Conservation (phyloP, 805 yeast genomes). For the Grigorovia transvaalensis region DNA sequence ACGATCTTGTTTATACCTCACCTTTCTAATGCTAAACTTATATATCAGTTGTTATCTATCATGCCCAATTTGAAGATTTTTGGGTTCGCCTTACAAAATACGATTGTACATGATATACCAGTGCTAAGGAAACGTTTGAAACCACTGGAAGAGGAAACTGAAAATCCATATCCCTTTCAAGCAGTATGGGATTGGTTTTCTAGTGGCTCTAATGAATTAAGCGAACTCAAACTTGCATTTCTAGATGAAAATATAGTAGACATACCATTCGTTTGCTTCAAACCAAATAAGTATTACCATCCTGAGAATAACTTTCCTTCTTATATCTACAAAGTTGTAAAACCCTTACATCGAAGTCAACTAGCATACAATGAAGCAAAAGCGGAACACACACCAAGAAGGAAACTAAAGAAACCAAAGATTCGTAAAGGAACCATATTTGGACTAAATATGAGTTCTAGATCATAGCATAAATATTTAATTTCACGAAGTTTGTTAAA, state of each 20-base stretch:
- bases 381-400: neutral
- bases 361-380: too few species aligned
- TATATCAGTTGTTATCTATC: constrained; percentile 6
- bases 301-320: neutral
- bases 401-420: neutral
- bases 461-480: neutral
- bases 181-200: too few species aligned
- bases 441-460: too few species aligned
- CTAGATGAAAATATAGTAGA: too few species aligned
- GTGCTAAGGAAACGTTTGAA: neutral
- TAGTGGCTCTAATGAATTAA: too few species aligned
- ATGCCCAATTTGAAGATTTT: constrained; percentile 7
- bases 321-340: too few species aligned
- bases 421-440: neutral
- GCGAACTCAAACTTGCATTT: too few species aligned
- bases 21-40: constrained; percentile 7
- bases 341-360: too few species aligned
- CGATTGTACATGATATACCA: neutral
- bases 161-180: too few species aligned
- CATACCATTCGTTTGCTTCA: too few species aligned
- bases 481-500: neutral
- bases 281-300: neutral
- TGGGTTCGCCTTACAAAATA: neutral
- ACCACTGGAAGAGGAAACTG: neutral
- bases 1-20: constrained; percentile 5